These are phyloP conservation scores for Herpetospermum pedunculosum DNA, from an alignment of 306 rosid species.

Conservation along the genomic window DNA sequence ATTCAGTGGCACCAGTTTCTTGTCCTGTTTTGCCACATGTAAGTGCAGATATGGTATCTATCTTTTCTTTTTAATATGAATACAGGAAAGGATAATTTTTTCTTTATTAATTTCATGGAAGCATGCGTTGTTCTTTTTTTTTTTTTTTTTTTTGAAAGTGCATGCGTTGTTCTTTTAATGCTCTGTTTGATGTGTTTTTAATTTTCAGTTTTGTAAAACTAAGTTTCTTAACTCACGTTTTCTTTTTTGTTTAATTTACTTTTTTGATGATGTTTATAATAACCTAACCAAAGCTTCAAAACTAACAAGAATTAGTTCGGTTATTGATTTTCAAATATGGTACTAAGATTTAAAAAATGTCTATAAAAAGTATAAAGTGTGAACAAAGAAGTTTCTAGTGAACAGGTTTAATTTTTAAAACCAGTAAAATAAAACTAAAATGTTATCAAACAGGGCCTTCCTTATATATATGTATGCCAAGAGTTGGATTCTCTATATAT, in stretches of 20 bases:
- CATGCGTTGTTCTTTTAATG: not conserved
- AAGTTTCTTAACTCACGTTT: not conserved
- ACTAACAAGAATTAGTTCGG: not conserved
- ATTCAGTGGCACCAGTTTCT: constrained; percentile 37
- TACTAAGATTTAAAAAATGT: not conserved
- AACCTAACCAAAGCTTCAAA: not conserved
- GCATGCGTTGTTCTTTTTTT: not conserved
- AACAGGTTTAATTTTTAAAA: not conserved
- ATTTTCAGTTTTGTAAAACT: not conserved
- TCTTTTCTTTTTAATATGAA: constrained; percentile 2
- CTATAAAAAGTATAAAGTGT: not conserved
- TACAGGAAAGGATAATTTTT: too few relatives aligned
- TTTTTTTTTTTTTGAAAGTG: not conserved
- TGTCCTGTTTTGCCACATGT: constrained; percentile 30
- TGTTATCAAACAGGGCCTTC: not conserved
- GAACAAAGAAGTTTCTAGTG: not conserved
- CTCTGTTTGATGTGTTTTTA: not conserved
- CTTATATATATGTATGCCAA: not conserved
- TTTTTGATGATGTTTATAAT: not conserved
- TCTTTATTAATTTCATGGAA: too few relatives aligned
- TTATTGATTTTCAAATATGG: not conserved
- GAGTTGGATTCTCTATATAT: not conserved
- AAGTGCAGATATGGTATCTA: constrained; percentile 40
- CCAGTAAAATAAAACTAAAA: not conserved
- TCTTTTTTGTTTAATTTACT: not conserved